Evolutionary conservation across 2,329 filamentous ascomycete genomes (phyloP), one percentile per base, ranked within the genome.

Genomic region (Pseudodiploospora longispora): DNA sequence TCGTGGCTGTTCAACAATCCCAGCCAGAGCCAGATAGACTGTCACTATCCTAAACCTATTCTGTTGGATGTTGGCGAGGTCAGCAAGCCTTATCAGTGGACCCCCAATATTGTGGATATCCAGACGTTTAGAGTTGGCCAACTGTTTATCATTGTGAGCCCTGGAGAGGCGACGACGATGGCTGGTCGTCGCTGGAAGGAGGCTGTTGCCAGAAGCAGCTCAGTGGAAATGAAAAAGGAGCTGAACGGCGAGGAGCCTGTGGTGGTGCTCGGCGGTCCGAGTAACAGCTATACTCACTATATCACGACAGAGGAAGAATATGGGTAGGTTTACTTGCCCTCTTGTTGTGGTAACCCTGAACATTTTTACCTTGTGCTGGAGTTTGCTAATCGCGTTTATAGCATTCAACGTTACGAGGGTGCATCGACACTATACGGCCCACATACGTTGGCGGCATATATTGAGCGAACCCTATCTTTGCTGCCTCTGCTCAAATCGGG

Each of bases 111-210:
- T 50, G 83, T 95, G 44, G 87, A 96, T 59, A 75, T 95, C 28
- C 90, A 95, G 62, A 68, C 87, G 12, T 69, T 95, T 10, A 83
- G 90, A 27, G 82, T 91, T 2, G 90, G 90, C 3, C 86, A 94
- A 56, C 68, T 95, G 40, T 70, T 94, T 48, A 85, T 95, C 51
- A 82, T 95, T 51, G 76, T 95, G n/a, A 84, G 83, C 29, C 84
- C 89, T 0, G 86, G 87, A 38, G 90, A 96, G 65, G 87, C 86
- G 1, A 93, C 87, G 0, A 95, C 90, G 6, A 96, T 95, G 90
- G 77, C 87, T 1, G 90, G 90, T 1, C 79, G 90, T 8, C 79
- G 90, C 31, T 96, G 90, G 90, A 85, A 84, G 55, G 71, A 77
- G 47, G 83, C 86, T 2, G 71, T 93, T 42, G 68, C 72, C 19